These are phyloP conservation scores for Clarireedia paspali DNA, from an alignment of 2,329 filamentous ascomycete genomes.

Conservation along the genomic window DNA sequence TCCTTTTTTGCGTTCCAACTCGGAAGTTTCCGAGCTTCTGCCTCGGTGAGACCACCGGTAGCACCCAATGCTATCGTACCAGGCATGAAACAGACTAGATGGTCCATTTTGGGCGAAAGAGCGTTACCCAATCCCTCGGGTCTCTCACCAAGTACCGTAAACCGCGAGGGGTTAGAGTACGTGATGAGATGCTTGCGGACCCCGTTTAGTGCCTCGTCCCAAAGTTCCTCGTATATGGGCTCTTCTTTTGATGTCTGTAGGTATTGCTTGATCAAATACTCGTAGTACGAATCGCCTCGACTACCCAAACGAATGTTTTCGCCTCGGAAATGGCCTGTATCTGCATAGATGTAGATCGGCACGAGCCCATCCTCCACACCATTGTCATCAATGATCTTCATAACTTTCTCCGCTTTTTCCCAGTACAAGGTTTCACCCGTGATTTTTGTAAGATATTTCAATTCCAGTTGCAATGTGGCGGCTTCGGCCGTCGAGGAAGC, in stretches of 20 bases:
- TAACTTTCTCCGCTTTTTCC: constrained; percentile 85
- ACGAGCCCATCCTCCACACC: constrained; percentile 72
- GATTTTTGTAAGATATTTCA: constrained; percentile 93
- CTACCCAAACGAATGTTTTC: constrained; percentile 86
- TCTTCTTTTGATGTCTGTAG: constrained; percentile 86
- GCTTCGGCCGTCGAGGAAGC: constrained; percentile 93
- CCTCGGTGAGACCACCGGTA: constrained; percentile 70
- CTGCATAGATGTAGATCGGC: constrained; percentile 83
- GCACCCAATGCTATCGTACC: constrained; percentile 87
- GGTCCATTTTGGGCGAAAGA: constrained; percentile 90
- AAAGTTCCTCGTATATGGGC: constrained; percentile 82
- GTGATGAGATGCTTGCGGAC: constrained; percentile 89
- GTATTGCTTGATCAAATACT: constrained; percentile 98
- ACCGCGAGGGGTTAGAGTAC: constrained; percentile 70
- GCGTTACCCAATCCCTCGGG: constrained; percentile 60
- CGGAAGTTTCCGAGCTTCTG: constrained; percentile 62
- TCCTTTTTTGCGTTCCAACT: constrained; percentile 75
- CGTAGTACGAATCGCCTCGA: constrained; percentile 95
- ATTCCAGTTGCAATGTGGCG: constrained; percentile 85
- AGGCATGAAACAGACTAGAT: constrained; percentile 94
- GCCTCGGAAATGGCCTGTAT: constrained; percentile 70
- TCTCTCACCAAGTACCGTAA: constrained; percentile 86
- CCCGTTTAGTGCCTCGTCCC: constrained; percentile 76
- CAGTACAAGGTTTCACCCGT: constrained; percentile 91
- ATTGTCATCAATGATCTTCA: constrained; percentile 83